phyloP scores from a whole-genome alignment of 495 filamentous ascomycete genomes.

The Penicillium turbatum region DNA sequence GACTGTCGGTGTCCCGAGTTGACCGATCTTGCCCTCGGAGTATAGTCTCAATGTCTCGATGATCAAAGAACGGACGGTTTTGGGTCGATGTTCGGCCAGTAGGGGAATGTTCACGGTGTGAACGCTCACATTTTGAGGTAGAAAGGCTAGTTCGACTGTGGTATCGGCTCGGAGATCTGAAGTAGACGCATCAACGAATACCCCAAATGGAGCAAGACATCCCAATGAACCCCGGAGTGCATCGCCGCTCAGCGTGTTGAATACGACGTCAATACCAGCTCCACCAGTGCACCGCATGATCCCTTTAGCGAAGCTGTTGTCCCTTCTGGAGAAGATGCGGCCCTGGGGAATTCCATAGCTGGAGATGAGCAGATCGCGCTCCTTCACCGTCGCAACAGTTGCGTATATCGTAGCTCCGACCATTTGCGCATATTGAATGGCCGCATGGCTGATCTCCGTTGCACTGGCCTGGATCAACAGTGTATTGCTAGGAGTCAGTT shows the following conservation, averaged over 20 bases:
- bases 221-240: slow-evolving; percentile 40
- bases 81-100: slow-evolving; percentile 15
- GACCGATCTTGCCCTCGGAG: slow-evolving; percentile 5
- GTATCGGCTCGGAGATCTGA: slow-evolving; percentile 27
- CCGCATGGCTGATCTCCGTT: slow-evolving; percentile 45
- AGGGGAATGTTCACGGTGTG: slow-evolving; percentile 22
- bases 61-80: slow-evolving; percentile 1
- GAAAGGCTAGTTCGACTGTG: slow-evolving; percentile 16
- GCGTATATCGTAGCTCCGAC: slow-evolving; percentile 37
- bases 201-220: slow-evolving; percentile 47
- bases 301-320: slow-evolving; percentile 42
- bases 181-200: slow-evolving; percentile 44
- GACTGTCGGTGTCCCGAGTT: background rate
- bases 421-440: slow-evolving; percentile 39
- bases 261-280: slow-evolving; percentile 52
- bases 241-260: slow-evolving; percentile 48
- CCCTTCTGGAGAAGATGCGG: slow-evolving; percentile 48
- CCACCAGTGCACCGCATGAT: slow-evolving; percentile 46
- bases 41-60: slow-evolving; percentile 3
- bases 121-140: slow-evolving; percentile 22
- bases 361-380: slow-evolving; percentile 32
- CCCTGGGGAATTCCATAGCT: slow-evolving; percentile 36
- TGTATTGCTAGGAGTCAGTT: slow-evolving; percentile 22
- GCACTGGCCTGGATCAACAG: slow-evolving; percentile 51
- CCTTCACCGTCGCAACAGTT: slow-evolving; percentile 43